Evolutionary conservation across 345 rosid species (phyloP), one percentile per base, ranked within the genome.

Genomic region (Moringa oleifera): DNA sequence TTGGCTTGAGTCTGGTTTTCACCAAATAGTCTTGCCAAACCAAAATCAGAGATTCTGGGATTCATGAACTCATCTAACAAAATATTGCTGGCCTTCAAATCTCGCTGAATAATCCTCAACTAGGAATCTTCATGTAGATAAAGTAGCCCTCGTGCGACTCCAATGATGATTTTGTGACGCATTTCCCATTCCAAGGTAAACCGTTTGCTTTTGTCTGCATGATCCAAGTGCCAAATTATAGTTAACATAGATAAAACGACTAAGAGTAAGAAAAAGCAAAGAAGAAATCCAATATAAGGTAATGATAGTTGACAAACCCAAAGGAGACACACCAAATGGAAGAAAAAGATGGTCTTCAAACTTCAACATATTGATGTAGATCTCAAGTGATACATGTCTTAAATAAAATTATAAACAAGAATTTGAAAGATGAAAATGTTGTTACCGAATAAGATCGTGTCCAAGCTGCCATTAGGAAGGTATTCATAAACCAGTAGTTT

Each of bases 401-500:
- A n/a, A n/a, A n/a, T n/a, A 28, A 45, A 12, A 13, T 2, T 25
- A 25, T 1, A 51, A 63, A 19, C n/a, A 18, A 23, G 18, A 53
- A 20, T 18, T 2, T 18, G 11, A 33, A 33, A 33, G 37, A 33
- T n/a, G n/a, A 33, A 33, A 33, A 33, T 5, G 5, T 41, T 41
- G 12, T 5, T 72, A 81, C 83, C 83, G 11, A 71, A 76, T 50
- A 81, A 63, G 55, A 70, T 51, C 23, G 69, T 73, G 66, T 73
- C 84, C 67, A 80, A 60, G 65, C 84, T 76, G 37, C 73, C 80
- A 67, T 75, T 79, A 20, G 75, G 73, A 7, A 82, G 53, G 63
- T 69, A 73, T 59, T 79, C 86, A 19, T 79, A 77, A 4, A 81
- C 82, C 16, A 81, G 81, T 2, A 79, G 71, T 68, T 74, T 78